Percentiles rank a stretch among this genome's conserved stretches.
These are phyloP conservation scores for Colletotrichum tropicale DNA, from an alignment of 2,329 filamentous ascomycete species.

Conservation along the genomic window DNA sequence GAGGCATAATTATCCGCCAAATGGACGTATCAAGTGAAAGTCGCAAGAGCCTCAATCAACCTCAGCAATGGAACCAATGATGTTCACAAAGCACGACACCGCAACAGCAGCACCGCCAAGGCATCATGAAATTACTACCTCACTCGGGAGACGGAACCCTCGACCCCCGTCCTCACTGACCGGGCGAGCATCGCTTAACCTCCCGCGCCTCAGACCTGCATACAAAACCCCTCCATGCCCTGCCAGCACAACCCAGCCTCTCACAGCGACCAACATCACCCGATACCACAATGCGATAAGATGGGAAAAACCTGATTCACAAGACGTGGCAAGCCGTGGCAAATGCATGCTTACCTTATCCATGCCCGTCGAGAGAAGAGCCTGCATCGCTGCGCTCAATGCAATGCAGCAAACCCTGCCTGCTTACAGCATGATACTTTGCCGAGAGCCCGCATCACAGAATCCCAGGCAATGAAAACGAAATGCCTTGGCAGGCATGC, in stretches of 20 bases:
- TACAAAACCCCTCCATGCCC: neutral
- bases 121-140: neutral
- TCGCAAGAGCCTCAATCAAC: neutral
- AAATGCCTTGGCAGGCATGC: neutral
- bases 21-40: neutral
- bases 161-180: neutral
- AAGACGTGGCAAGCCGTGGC: neutral
- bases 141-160: neutral
- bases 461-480: neutral
- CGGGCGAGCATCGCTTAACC: neutral
- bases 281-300: neutral
- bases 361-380: neutral
- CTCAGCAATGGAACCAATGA: neutral
- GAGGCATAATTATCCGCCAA: too few relatives aligned
- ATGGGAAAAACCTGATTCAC: neutral
- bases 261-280: neutral
- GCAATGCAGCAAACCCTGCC: neutral
- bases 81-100: neutral
- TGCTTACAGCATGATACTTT: neutral
- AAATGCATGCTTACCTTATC: neutral
- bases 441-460: neutral
- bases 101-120: neutral
- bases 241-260: neutral
- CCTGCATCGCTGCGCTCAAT: neutral
- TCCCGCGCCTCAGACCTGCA: slow-evolving; percentile 1